Conservation (phyloP, 805 yeast species). For the Myxozyma neotropica region DNA sequence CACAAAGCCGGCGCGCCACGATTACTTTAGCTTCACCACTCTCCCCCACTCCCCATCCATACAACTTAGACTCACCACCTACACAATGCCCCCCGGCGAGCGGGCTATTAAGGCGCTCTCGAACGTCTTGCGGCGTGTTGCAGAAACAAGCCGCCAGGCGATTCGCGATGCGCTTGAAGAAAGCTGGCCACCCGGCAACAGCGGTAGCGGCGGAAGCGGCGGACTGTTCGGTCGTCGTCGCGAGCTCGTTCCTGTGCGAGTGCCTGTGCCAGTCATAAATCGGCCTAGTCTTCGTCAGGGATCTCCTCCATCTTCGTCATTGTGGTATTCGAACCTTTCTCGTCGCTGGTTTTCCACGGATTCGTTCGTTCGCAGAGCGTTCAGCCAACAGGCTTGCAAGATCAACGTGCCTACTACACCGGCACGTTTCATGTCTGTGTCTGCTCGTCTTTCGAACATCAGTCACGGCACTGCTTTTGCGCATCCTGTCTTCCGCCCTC, state of each 20-base stretch:
- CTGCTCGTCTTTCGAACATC: conserved; percentile 2
- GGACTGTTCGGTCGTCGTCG: conserved; percentile 21
- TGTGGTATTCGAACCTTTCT: conserved; percentile 2
- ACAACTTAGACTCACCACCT: not conserved
- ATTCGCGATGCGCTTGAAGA: conserved; percentile 32
- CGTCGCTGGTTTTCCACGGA: not conserved
- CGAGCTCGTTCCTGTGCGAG: conserved; percentile 24
- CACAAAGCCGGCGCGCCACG: conserved; percentile 4
- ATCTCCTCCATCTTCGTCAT: not conserved
- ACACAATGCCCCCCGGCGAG: conserved; percentile 13
- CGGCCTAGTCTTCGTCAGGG: conserved; percentile 1
- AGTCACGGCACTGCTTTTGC: conserved; percentile 31
- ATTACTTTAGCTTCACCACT: not conserved
- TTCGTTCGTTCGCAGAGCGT: conserved; percentile 1
- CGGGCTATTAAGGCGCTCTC: conserved; percentile 25
- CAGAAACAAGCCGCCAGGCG: conserved; percentile 20
- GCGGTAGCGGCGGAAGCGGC: conserved; percentile 20
- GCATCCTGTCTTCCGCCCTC: conserved; percentile 25
- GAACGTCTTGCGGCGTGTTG: conserved; percentile 24
- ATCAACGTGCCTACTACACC: not conserved
- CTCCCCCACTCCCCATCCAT: not conserved
- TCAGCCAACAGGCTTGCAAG: not conserved
- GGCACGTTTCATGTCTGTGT: conserved; percentile 1
- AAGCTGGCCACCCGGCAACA: conserved; percentile 14
- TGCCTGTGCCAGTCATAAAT: conserved; percentile 20